Conservation (phyloP, 306 rosid genomes). For the Trifolium fragiferum region DNA sequence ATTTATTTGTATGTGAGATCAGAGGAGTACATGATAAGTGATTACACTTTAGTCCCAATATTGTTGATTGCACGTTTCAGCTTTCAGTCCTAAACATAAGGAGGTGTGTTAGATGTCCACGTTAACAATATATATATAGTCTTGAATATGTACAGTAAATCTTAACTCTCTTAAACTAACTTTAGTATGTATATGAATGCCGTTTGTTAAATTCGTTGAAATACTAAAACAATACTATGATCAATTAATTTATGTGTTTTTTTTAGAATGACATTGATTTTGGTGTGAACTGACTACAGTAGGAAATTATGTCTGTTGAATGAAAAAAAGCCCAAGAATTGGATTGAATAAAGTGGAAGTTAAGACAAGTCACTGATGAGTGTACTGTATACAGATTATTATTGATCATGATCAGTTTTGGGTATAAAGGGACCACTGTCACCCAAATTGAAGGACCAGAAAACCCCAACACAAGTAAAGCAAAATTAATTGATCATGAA, state of each 20-base stretch:
- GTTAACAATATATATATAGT: no score
- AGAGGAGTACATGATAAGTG: no score
- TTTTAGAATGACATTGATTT: neutral
- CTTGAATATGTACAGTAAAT: no score
- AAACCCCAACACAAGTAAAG: conserved; percentile 43
- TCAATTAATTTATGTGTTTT: neutral
- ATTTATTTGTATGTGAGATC: no score
- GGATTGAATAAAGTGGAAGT: conserved; percentile 47
- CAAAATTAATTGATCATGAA: conserved; percentile 33
- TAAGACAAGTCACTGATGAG: conserved; percentile 43
- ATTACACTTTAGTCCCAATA: no score
- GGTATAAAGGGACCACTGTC: conserved; percentile 49
- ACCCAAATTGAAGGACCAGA: conserved; percentile 46
- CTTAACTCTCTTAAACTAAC: no score
- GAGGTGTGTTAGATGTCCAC: no score
- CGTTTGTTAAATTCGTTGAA: no score
- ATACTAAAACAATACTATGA: no score
- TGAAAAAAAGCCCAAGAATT: conserved; percentile 23
- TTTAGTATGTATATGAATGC: no score
- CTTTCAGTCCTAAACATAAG: no score
- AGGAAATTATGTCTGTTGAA: conserved; percentile 39
- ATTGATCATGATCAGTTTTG: conserved; percentile 41
- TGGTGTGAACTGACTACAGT: conserved; percentile 34
- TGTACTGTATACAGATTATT: conserved; percentile 22
- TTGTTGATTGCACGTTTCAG: no score